phyloP scores from a whole-genome alignment of 2,329 filamentous ascomycete species.

The Pseudofabraea citricarpa region DNA sequence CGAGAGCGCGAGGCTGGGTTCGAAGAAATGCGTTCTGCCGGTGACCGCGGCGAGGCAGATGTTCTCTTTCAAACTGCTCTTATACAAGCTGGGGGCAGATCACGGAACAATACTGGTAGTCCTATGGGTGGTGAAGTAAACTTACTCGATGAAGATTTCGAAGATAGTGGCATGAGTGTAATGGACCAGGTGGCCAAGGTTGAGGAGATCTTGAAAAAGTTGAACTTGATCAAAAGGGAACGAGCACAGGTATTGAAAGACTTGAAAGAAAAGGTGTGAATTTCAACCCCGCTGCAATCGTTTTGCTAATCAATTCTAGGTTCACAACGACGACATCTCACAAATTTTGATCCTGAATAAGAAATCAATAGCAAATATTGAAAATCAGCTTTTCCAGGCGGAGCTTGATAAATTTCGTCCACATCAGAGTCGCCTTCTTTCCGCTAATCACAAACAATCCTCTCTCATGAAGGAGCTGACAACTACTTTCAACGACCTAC shows the following conservation, averaged over 20 bases:
- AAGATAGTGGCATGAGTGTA: slow-evolving; percentile 73
- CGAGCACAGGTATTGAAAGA: slow-evolving; percentile 90
- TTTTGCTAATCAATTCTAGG: slow-evolving; percentile 44
- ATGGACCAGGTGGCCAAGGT: slow-evolving; percentile 84
- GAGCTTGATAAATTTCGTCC: slow-evolving; percentile 97
- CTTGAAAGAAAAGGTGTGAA: slow-evolving; percentile 85
- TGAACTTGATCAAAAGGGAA: slow-evolving; percentile 90
- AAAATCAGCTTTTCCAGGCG: slow-evolving; percentile 86
- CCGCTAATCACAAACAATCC: slow-evolving; percentile 93
- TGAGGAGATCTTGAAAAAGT: slow-evolving; percentile 84
- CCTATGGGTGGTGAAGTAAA: slow-evolving; percentile 65
- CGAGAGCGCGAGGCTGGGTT: slow-evolving; percentile 85
- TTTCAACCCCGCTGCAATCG: neutral
- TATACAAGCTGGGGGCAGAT: slow-evolving; percentile 65
- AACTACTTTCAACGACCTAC: slow-evolving; percentile 74
- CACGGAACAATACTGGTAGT: slow-evolving; percentile 51
- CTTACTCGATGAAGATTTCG: slow-evolving; percentile 87
- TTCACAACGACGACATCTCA: slow-evolving; percentile 94
- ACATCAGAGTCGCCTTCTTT: slow-evolving; percentile 84
- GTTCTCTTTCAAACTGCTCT: slow-evolving; percentile 84
- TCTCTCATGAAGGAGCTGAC: slow-evolving; percentile 94
- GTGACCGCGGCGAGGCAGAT: slow-evolving; percentile 81
- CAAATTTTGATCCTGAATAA: slow-evolving; percentile 97
- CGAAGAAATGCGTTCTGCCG: slow-evolving; percentile 89
- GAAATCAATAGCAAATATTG: slow-evolving; percentile 89